Percentiles rank a stretch among this genome's conserved stretches.
Evolutionary conservation across 129 eudicot genomes (phyloP).

Genomic region (Ambrosia trifida): DNA sequence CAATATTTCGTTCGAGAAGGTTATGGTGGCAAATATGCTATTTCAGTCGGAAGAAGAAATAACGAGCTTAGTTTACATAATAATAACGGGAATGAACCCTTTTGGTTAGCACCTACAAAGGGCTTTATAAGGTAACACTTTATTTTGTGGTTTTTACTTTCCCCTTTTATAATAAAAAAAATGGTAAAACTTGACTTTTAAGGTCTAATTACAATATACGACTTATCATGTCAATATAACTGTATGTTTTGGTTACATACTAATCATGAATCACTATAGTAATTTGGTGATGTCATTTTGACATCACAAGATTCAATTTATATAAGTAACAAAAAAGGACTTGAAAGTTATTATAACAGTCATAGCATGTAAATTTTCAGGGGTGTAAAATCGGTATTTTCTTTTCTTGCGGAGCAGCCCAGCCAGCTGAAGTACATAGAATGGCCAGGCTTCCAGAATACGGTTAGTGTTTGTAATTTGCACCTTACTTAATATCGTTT

Average conservation of each 20-base stretch:
- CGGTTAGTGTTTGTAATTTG: conserved; percentile 51
- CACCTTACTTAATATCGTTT: too few relatives aligned
- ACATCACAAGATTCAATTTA: conserved; percentile 4
- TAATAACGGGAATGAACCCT: conserved; percentile 45
- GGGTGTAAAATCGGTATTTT: conserved; percentile 44
- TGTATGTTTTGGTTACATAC: conserved; percentile 7
- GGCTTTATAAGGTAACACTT: conserved; percentile 28
- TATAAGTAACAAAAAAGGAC: background rate
- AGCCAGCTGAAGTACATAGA: conserved; percentile 89
- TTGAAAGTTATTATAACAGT: conserved; percentile 6
- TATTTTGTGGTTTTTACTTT: background rate
- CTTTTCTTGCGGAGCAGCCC: conserved; percentile 78
- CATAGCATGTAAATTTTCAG: conserved; percentile 39
- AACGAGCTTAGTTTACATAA: conserved; percentile 37
- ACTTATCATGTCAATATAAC: conserved; percentile 4
- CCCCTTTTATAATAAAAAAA: background rate
- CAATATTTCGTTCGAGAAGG: conserved; percentile 22
- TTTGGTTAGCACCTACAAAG: conserved; percentile 43
- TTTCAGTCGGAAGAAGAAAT: conserved; percentile 48
- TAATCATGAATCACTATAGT: background rate
- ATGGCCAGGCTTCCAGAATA: conserved; percentile 91
- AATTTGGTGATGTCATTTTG: conserved; percentile 9
- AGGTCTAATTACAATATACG: background rate
- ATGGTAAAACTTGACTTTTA: background rate
- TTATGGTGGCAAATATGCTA: conserved; percentile 31